Conservation (phyloP, 441 rosid species). For the Hypseocharis bilobata region DNA sequence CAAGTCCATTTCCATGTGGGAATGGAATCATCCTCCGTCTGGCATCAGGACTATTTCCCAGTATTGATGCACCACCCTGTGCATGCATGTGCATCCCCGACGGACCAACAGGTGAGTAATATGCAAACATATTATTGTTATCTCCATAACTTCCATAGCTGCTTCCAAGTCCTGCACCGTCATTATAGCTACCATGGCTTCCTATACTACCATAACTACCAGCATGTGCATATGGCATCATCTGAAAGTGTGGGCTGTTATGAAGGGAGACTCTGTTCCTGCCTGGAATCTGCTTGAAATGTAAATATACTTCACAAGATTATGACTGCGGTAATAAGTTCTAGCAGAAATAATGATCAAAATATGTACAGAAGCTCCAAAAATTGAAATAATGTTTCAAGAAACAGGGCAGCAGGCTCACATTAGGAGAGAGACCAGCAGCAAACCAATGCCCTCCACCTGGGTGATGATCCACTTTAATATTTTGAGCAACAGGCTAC, state of each 20-base stretch:
- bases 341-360: slow-evolving; percentile 1
- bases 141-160: slow-evolving; percentile 97
- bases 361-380: slow-evolving; percentile 15
- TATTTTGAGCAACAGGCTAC: slow-evolving; percentile 66
- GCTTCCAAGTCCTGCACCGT: slow-evolving; percentile 64
- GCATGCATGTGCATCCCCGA: slow-evolving; percentile 70
- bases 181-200: slow-evolving; percentile 92
- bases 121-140: slow-evolving; percentile 55
- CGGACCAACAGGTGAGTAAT: slow-evolving; percentile 89
- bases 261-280: slow-evolving; percentile 56
- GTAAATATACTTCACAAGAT: slow-evolving; percentile 16
- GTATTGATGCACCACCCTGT: slow-evolving; percentile 60
- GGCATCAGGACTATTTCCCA: slow-evolving; percentile 91
- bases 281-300: slow-evolving; percentile 54
- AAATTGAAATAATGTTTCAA: slow-evolving; percentile 10
- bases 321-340: slow-evolving; percentile 4
- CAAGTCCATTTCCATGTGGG: slow-evolving; percentile 78
- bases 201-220: slow-evolving; percentile 93
- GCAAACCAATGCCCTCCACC: slow-evolving; percentile 99
- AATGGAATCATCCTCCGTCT: slow-evolving; percentile 65
- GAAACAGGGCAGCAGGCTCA: slow-evolving; percentile 35
- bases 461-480: slow-evolving; percentile 94
- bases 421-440: slow-evolving; percentile 98
- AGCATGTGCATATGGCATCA: slow-evolving; percentile 58
- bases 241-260: slow-evolving; percentile 77